A percentile compares a stretch with the other conserved stretches of the same genome.
Evolutionary conservation across 2,329 filamentous ascomycete genomes (phyloP).

Genomic region (Hypocrella siamensis): DNA sequence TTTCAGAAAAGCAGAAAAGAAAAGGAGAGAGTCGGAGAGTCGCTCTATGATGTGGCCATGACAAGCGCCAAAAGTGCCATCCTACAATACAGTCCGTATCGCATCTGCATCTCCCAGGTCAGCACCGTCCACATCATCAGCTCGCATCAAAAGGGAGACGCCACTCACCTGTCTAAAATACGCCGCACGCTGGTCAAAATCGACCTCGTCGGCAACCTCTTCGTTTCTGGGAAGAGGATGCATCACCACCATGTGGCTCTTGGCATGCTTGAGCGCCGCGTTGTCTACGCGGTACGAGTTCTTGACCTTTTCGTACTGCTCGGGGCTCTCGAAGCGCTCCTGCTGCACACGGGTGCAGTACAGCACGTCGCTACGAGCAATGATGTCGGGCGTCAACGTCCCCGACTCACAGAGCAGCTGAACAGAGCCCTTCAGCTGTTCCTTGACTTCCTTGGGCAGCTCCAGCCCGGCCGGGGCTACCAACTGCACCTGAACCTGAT

Average conservation of each 20-base stretch:
- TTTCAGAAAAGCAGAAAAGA: no score
- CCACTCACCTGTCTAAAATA: constrained; percentile 95
- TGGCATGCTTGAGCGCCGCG: constrained; percentile 75
- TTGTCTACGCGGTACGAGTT: constrained; percentile 83
- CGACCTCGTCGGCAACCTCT: constrained; percentile 89
- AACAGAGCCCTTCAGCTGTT: constrained; percentile 55
- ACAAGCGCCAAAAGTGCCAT: constrained; percentile 95
- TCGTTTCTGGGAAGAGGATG: constrained; percentile 88
- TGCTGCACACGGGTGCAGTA: constrained; percentile 97
- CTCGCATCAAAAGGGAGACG: not conserved
- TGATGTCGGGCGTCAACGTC: constrained; percentile 70
- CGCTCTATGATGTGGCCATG: constrained; percentile 38
- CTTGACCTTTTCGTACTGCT: constrained; percentile 77
- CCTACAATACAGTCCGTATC: constrained; percentile 91
- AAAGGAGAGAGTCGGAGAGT: no score
- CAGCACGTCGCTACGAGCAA: constrained; percentile 75
- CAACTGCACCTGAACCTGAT: constrained; percentile 86
- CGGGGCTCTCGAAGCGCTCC: constrained; percentile 74
- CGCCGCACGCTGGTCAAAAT: constrained; percentile 90
- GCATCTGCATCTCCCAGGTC: constrained; percentile 51
- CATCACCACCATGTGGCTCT: constrained; percentile 86
- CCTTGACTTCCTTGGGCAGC: constrained; percentile 60
- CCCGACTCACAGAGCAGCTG: constrained; percentile 65
- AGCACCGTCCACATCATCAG: not conserved
- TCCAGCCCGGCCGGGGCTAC: constrained; percentile 68